A percentile compares a stretch with the other conserved stretches of the same genome.
These are phyloP conservation scores for Podospora anserina DNA, from an alignment of 495 filamentous ascomycete genomes.

Conservation along the genomic window DNA sequence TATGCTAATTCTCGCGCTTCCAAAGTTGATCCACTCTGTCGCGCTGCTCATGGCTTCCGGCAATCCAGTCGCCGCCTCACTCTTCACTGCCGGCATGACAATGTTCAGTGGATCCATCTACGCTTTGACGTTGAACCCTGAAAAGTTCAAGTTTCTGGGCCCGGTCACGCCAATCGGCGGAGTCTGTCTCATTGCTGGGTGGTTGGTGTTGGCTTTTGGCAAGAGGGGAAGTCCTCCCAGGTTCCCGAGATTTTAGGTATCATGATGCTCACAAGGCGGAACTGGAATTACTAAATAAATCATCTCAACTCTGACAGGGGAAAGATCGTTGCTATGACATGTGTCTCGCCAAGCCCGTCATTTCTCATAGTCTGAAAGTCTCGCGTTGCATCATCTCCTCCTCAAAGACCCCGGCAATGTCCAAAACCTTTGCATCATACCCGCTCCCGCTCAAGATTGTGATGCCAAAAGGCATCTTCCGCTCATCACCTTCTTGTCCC, in stretches of 20 bases:
- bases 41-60: slow-evolving; percentile 49
- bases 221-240: slow-evolving; percentile 11
- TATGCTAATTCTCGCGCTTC: too few species aligned
- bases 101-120: slow-evolving; percentile 63
- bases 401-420: slow-evolving; percentile 55
- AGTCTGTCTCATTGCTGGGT: slow-evolving; percentile 55
- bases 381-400: slow-evolving; percentile 18
- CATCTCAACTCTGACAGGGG: neutral
- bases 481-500: slow-evolving; percentile 28
- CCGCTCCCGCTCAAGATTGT: slow-evolving; percentile 57
- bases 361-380: neutral
- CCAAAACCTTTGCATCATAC: slow-evolving; percentile 54
- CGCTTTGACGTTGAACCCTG: slow-evolving; percentile 54
- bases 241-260: slow-evolving; percentile 13
- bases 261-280: too few species aligned
- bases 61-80: slow-evolving; percentile 37
- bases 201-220: slow-evolving; percentile 39
- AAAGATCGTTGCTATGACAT: slow-evolving; percentile 8
- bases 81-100: slow-evolving; percentile 49
- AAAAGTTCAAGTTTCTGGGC: slow-evolving; percentile 52
- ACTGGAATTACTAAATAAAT: neutral
- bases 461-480: slow-evolving; percentile 58
- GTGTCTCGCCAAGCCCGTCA: too few species aligned
- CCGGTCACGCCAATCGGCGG: slow-evolving; percentile 61
- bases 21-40: slow-evolving; percentile 56